phyloP scores from a whole-genome alignment of 75 land plant genomes.

The Cunninghamia lanceolata region DNA sequence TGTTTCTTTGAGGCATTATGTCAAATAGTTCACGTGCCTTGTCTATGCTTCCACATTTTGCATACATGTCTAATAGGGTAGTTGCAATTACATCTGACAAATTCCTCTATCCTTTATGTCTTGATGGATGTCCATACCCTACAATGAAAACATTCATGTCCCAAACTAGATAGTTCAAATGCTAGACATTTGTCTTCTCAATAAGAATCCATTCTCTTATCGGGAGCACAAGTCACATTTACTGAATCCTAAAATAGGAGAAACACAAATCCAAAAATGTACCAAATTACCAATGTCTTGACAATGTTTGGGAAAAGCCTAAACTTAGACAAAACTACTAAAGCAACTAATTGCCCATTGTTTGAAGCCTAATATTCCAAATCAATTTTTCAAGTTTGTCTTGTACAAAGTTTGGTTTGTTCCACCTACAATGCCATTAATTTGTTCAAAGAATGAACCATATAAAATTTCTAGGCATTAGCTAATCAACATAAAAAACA shows the following conservation, averaged over 20 bases:
- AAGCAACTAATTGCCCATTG: not conserved
- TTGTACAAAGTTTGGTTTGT: slow-evolving; percentile 76
- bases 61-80: too few relatives aligned
- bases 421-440: slow-evolving; percentile 18
- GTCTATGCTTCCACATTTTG: too few relatives aligned
- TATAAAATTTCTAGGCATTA: not conserved
- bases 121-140: too few relatives aligned
- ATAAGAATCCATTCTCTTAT: not conserved
- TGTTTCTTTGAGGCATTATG: too few relatives aligned
- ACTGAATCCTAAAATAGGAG: not conserved
- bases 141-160: too few relatives aligned
- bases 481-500: not conserved
- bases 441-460: not conserved
- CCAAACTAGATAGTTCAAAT: too few relatives aligned
- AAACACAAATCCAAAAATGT: not conserved
- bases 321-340: not conserved
- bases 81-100: too few relatives aligned
- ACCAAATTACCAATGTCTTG: not conserved
- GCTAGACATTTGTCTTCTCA: slow-evolving; percentile 17
- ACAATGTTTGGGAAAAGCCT: not conserved
- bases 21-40: too few relatives aligned
- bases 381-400: slow-evolving; percentile 70
- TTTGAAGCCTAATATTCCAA: slow-evolving; percentile 13
- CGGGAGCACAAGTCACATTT: not conserved
- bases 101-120: too few relatives aligned